Evolutionary conservation across 495 filamentous ascomycete species (phyloP).

Genomic region (Neurospora africana): DNA sequence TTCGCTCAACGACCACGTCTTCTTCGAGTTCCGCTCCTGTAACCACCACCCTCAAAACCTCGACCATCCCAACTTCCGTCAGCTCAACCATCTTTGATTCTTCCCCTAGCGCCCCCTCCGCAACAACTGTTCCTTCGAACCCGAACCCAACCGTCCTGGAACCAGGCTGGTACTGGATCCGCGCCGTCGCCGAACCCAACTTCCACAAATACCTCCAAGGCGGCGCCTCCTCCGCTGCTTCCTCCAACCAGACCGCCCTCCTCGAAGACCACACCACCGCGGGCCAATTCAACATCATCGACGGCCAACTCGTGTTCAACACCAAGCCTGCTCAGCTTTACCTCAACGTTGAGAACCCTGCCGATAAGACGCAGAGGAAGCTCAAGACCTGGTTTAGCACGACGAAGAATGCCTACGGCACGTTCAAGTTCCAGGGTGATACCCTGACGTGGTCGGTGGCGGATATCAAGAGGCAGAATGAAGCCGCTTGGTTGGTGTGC

Average conservation of each 20-base stretch:
- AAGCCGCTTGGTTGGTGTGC: constrained; percentile 40
- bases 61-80: constrained; percentile 1
- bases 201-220: constrained; percentile 44
- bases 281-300: constrained; percentile 39
- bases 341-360: constrained; percentile 24
- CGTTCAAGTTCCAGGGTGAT: constrained; percentile 39
- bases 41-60: constrained; percentile 1
- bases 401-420: constrained; percentile 34
- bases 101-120: constrained; percentile 10
- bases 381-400: constrained; percentile 24
- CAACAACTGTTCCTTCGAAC: constrained; percentile 19
- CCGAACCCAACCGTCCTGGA: constrained; percentile 32
- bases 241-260: constrained; percentile 20
- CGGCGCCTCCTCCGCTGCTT: constrained; percentile 18
- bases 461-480: constrained; percentile 32
- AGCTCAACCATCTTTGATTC: not conserved
- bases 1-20: not conserved
- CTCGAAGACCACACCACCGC: constrained; percentile 31
- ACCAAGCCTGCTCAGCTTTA: constrained; percentile 8
- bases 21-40: constrained; percentile 5
- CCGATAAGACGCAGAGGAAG: constrained; percentile 23
- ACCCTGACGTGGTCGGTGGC: constrained; percentile 34
- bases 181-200: constrained; percentile 39
- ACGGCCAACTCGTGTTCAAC: constrained; percentile 37
- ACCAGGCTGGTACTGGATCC: constrained; percentile 40